Percentiles rank a stretch among this genome's conserved stretches.
These are phyloP conservation scores for Cornus kousa DNA, from an alignment of 148 eudicot genomes.

Conservation along the genomic window DNA sequence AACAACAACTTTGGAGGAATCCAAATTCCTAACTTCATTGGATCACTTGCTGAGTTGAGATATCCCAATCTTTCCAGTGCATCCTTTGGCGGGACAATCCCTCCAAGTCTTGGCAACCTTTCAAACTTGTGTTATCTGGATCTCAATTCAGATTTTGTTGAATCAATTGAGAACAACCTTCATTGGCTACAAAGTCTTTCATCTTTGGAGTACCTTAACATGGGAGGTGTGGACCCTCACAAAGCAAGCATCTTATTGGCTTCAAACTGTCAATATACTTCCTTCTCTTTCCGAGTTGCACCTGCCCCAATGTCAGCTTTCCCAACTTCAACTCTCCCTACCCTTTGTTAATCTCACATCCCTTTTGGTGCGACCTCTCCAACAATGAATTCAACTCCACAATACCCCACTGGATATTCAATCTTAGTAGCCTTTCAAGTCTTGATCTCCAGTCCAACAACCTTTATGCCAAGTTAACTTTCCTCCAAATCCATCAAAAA, in stretches of 20 bases:
- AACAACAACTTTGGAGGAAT: background rate
- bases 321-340: constrained; percentile 6
- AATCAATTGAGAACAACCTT: background rate
- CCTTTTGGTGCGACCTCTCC: constrained; percentile 15
- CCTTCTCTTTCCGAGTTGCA: constrained; percentile 19
- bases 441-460: constrained; percentile 15
- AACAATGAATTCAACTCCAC: constrained; percentile 24
- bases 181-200: background rate
- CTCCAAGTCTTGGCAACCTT: constrained; percentile 1
- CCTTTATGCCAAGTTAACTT: background rate
- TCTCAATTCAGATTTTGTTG: background rate
- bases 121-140: constrained; percentile 1
- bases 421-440: constrained; percentile 8
- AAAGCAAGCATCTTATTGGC: constrained; percentile 12
- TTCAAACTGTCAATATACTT: constrained; percentile 13
- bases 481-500: background rate
- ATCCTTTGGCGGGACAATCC: constrained; percentile 1
- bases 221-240: constrained; percentile 14
- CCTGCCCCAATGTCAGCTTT: constrained; percentile 14
- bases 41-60: constrained; percentile 5
- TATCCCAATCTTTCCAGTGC: constrained; percentile 3
- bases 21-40: constrained; percentile 2
- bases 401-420: constrained; percentile 24
- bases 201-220: constrained; percentile 12
- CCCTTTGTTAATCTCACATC: constrained; percentile 18